phyloP scores from a whole-genome alignment of 371 early-diverging fungal genomes.

The Chytridiales sp. region DNA sequence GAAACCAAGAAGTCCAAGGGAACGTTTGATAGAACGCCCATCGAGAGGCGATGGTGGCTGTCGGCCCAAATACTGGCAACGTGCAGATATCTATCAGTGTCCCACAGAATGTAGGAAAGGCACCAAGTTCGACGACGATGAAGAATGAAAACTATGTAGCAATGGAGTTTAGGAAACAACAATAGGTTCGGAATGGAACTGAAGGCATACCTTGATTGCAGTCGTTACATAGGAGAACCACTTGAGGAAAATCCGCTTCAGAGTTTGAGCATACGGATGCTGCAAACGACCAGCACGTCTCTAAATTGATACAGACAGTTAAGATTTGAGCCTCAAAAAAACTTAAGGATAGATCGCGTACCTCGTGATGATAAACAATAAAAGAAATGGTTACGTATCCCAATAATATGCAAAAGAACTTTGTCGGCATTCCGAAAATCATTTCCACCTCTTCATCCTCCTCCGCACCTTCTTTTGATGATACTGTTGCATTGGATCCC shows the following conservation, averaged over 20 bases:
- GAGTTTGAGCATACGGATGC: slow-evolving; percentile 46
- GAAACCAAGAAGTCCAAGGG: slow-evolving; percentile 68
- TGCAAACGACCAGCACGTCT: slow-evolving; percentile 30
- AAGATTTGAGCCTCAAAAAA: background rate
- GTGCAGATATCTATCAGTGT: slow-evolving; percentile 73
- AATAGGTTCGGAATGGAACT: background rate
- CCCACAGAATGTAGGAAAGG: slow-evolving; percentile 89
- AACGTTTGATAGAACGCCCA: slow-evolving; percentile 51
- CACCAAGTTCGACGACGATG: slow-evolving; percentile 74
- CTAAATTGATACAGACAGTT: slow-evolving; percentile 15
- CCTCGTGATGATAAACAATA: slow-evolving; percentile 31
- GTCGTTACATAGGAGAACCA: slow-evolving; percentile 24
- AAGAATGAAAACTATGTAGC: slow-evolving; percentile 58
- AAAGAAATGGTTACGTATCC: slow-evolving; percentile 34
- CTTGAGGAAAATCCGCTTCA: slow-evolving; percentile 28
- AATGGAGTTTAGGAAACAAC: background rate
- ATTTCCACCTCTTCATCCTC: background rate
- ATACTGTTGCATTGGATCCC: slow-evolving; percentile 2
- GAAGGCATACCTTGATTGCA: slow-evolving; percentile 26
- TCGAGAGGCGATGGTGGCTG: slow-evolving; percentile 56
- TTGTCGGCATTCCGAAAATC: slow-evolving; percentile 23
- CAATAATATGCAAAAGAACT: slow-evolving; percentile 16
- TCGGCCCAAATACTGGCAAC: slow-evolving; percentile 64
- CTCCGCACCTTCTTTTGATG: background rate
- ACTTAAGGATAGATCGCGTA: slow-evolving; percentile 25